Base-by-base conservation (phyloP, 257 asterid genomes). In the Cynanchum wilfordii region DNA sequence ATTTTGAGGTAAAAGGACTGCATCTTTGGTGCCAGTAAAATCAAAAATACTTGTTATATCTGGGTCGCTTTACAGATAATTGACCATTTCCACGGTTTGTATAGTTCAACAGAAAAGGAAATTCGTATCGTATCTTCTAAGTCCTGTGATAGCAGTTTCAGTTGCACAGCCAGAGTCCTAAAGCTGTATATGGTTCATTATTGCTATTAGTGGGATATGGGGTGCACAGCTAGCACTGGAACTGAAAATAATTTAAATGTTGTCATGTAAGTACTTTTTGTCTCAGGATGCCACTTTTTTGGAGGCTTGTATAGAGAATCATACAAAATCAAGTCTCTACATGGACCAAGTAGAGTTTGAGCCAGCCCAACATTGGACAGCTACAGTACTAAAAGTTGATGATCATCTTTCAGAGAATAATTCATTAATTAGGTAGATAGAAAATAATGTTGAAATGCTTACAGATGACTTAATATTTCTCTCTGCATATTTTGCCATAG, bases 311-410 rank as follows among this genome's bases (percentile, higher is more conserved):
- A 84, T 94, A 73, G 99, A 94, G 79, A 94, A 94, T 76, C 95
- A 94, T 85, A 94, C 99, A 51, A 94, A 94, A 86, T 84, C 96
- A 77, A 88, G 90, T 84, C 97, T 94, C 65, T 94, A 75, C 85
- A 91, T 94, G 98, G 99, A 90, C 84, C 98, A 94, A 94, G 99
- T 94, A 71, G 99, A 94, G 77, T 94, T 94, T 80, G 99, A 94
- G 89, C 96, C 98, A 1, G 87, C 95, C 76, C 98, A 84, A 69
- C 73, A 88, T 74, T 94, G 99, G 98, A 86, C 75, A 74, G 96
- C 96, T n/a, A 86, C 88, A 33, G 51, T 86, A 72, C 83, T 94
- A 66, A 85, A 78, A 81, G 83, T 87, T 58, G 85, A 80, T 79
- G 88, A 86, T 81, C 82, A 71, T 72, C 58, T 76, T 69, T 70